Percentiles rank a stretch among this genome's conserved stretches.
phyloP scores from a whole-genome alignment of 2,329 filamentous ascomycete species.

The Beauveria sp. region DNA sequence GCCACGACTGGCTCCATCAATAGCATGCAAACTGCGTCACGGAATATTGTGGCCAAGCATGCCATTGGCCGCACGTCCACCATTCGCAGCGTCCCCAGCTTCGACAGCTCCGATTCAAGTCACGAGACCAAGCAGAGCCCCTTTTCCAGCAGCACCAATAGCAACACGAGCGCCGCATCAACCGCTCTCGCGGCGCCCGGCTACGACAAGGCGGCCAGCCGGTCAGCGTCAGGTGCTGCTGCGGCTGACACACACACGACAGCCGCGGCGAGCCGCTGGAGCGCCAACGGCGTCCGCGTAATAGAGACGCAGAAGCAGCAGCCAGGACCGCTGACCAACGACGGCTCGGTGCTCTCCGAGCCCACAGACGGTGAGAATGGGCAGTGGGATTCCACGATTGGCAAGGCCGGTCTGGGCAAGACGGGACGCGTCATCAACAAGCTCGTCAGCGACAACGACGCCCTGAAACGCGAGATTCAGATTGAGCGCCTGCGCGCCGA shows the following conservation, averaged over 20 bases:
- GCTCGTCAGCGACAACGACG: slow-evolving; percentile 73
- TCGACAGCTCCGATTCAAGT: slow-evolving; percentile 42
- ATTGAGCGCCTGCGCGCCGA: slow-evolving; percentile 59
- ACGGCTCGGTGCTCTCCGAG: slow-evolving; percentile 22
- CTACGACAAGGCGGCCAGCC: slow-evolving; percentile 18
- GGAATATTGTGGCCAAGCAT: slow-evolving; percentile 20
- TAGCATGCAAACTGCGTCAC: slow-evolving; percentile 28
- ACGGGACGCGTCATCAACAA: slow-evolving; percentile 74
- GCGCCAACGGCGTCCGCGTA: slow-evolving; percentile 22
- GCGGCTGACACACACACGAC: slow-evolving; percentile 30
- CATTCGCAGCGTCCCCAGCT: slow-evolving; percentile 50
- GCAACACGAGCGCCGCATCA: slow-evolving; percentile 43
- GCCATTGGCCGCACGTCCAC: slow-evolving; percentile 32
- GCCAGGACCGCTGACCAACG: slow-evolving; percentile 17
- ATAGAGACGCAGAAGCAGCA: slow-evolving; percentile 19
- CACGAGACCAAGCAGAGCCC: slow-evolving; percentile 40
- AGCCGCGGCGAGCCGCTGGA: slow-evolving; percentile 24
- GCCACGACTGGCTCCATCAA: slow-evolving; percentile 33
- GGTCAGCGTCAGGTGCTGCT: slow-evolving; percentile 19
- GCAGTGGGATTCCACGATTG: slow-evolving; percentile 59
- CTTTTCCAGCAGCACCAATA: slow-evolving; percentile 50
- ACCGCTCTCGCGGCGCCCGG: slow-evolving; percentile 27
- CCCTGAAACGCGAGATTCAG: slow-evolving; percentile 64
- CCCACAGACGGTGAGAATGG: slow-evolving; percentile 27
- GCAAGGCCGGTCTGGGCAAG: slow-evolving; percentile 64